Conservation (phyloP, 805 yeast species). For the Starmerella sp. region DNA sequence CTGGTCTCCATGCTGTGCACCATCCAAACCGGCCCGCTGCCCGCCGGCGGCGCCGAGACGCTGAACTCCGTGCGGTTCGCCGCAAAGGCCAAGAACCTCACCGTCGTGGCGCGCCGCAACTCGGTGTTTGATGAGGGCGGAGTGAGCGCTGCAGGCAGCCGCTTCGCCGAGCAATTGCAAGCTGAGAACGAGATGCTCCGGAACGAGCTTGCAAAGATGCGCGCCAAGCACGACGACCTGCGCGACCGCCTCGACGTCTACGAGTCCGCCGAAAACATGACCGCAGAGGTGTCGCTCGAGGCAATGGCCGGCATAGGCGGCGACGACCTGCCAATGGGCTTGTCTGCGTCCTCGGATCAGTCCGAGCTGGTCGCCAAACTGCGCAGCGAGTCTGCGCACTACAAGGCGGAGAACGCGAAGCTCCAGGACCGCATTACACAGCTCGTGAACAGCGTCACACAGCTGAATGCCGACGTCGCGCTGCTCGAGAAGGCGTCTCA, state of each 20-base stretch:
- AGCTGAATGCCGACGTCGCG: slow-evolving; percentile 14
- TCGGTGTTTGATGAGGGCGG: slow-evolving; percentile 24
- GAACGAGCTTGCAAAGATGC: slow-evolving; percentile 12
- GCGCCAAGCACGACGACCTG: slow-evolving; percentile 20
- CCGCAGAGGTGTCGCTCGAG: slow-evolving; percentile 22
- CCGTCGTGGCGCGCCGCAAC: slow-evolving; percentile 48
- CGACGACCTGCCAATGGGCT: not conserved
- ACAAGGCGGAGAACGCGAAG: slow-evolving; percentile 15
- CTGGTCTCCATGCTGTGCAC: slow-evolving; percentile 81
- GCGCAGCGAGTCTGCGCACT: not conserved
- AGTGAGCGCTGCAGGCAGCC: slow-evolving; percentile 31
- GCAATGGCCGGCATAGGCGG: slow-evolving; percentile 15
- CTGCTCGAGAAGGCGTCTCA: slow-evolving; percentile 7
- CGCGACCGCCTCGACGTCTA: slow-evolving; percentile 21
- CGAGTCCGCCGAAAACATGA: slow-evolving; percentile 11
- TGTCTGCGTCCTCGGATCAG: not conserved
- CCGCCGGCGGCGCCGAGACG: slow-evolving; percentile 54
- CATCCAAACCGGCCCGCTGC: slow-evolving; percentile 50
- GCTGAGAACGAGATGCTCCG: slow-evolving; percentile 36
- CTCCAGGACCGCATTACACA: slow-evolving; percentile 18
- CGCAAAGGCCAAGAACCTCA: slow-evolving; percentile 79
- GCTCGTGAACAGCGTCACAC: slow-evolving; percentile 17
- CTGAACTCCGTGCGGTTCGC: slow-evolving; percentile 83
- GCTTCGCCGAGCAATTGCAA: slow-evolving; percentile 51
- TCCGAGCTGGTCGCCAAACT: not conserved